Evolutionary conservation across 345 rosid genomes (phyloP), one percentile per base, ranked within the genome.

Genomic region (Gossypium sturtianum): DNA sequence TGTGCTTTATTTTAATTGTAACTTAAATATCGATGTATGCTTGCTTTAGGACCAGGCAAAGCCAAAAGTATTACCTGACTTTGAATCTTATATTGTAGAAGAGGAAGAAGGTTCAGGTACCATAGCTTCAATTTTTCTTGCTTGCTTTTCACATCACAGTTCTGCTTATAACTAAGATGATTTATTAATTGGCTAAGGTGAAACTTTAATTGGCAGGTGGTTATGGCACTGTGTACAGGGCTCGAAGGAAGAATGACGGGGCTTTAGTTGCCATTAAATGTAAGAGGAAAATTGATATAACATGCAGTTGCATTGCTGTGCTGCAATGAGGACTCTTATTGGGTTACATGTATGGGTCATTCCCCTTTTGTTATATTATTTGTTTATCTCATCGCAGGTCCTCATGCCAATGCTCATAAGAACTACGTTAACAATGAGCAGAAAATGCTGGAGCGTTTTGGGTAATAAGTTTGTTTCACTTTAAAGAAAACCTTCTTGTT

Each of bases 91-190:
- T 77, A 77, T 80, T 56, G 86, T 91, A 25, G 91, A 89, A 84
- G 97, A 86, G 77, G 93, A 93, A 83, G 99, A 90, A 80, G 99
- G 97, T 70, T 93, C 99, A 83, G 98, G 99, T 91, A 88, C 41
- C 51, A 52, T 22, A 71, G 52, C 38, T 68, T 34, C 60, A 65
- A 17, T 70, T 59, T 64, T 71, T 66, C 34, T 19, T n/a, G 10
- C 27, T 61, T 29, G 66, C 20, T 47, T 52, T 56, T 59, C 19
- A 56, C 66, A 58, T 70, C 25, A 44, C 23, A 25, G 34, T 41
- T 34, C 44, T 16, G 6, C 9, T 47, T 68, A 20, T 41, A 16
- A 38, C 4, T 44, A 12, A 5, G 47, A 23, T 22, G 43, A 73
- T 74, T 23, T 54, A 29, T 59, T 75, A 70, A 74, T 70, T 12